Evolutionary conservation across 2,329 filamentous ascomycete species (phyloP), one percentile per base, ranked within the genome.

Genomic region (Trichoderma endophyticum): DNA sequence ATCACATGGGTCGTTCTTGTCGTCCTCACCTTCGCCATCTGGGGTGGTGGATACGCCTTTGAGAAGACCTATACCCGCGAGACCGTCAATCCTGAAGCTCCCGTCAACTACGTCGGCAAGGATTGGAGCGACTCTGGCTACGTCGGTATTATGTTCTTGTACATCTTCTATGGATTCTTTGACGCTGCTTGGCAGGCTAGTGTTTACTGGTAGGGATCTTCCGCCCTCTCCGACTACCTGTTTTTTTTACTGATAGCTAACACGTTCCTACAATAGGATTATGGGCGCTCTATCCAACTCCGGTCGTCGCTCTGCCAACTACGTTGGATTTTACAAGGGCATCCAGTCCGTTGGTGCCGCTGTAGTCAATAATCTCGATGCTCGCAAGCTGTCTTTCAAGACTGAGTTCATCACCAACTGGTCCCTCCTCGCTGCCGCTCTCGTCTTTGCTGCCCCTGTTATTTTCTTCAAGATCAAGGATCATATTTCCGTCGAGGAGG

Each of bases 231-330:
- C 39, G 39, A 18, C 39, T 18, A n/a, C 39, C 39, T n/a, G 6
- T 43, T 43, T n/a, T 43, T 43, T 18, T 43, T n/a, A n/a, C 39
- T 43, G 18, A 43, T 18, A 6, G 39, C 39, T 43, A 43, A 43
- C 39, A 43, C 18, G 39, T 43, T 43, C 6, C 39, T 43, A 43
- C 39, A 43, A 43, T 43, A 43, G 39, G 39, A 18, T 43, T 43
- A 97, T 98, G 92, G 95, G 95, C 64, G 89, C 95, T 7, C 86
- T 98, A 54, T 95, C 93, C 79, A 98, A 98, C 88, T 97, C 95
- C 74, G 90, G 93, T 73, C 93, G 95, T 81, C 95, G 94, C 81
- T 89, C 95, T 34, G 95, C 95, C 83, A 97, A 98, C 85, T 15
- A 12, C 18, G n/a, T 88, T 89, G 76, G 85, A 92, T 93, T 85